Evolutionary conservation across 768 basidiomycete species (phyloP), one percentile per base, ranked within the genome.

Genomic region (Mycena floridula): DNA sequence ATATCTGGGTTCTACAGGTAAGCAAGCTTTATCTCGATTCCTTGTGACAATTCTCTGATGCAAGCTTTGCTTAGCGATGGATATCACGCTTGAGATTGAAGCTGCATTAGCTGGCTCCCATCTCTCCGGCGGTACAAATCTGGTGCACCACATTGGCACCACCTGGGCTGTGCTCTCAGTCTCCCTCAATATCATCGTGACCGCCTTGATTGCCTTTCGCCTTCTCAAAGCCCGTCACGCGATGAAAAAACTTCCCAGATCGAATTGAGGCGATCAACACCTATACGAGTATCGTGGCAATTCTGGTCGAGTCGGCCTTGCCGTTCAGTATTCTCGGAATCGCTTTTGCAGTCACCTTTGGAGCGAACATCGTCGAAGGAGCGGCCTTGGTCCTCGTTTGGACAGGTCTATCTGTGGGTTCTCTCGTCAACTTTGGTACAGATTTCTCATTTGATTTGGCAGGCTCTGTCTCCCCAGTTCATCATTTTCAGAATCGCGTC

Each of bases 151-250:
- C 42, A 58, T 59, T 43, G 61, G 54, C 18, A 51, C 54, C 7
- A 52, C 61, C 4, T 66, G 59, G 54, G 56, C 53, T 26, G 40
- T 59, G 23, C 45, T 58, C 12, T 50, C 58, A 13, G 53, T 62
- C 48, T 37, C 53, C 21, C 48, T 64, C 18, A 39, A 39, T 8
- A 22, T 39, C n/a, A 24, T 22, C 23, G 37, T 45, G 24, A 45
- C 44, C 44, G 23, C 16, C 25, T 20, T 45, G 11, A 45, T 45
- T 25, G 18, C 24, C 44, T 45, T 23, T 23, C 44, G 24, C 18
- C 36, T 45, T 22, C 44, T 45, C n/a, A 18, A 27, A 16, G 44
- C 44, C 24, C 44, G 44, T n/a, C n/a, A n/a, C n/a, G n/a, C n/a
- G n/a, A n/a, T n/a, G n/a, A n/a, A n/a, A 3, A 22, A 23, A 8